These are phyloP conservation scores for Phalaenopsis hybrid DNA, from an alignment of 116 monocot species.

Conservation along the genomic window DNA sequence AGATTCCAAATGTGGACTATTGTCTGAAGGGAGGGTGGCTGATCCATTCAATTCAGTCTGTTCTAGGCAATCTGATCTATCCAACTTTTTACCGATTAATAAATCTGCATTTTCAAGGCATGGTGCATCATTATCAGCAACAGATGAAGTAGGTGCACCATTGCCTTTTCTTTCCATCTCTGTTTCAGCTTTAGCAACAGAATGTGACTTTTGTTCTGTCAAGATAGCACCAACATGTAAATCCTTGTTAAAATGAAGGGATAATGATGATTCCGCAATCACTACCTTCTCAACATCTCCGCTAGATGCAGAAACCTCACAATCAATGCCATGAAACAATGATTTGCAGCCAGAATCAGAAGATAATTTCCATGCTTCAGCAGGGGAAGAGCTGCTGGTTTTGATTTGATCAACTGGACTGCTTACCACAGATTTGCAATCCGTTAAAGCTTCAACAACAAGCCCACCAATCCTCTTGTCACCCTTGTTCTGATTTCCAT, in stretches of 20 bases:
- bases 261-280: slow-evolving; percentile 9
- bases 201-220: background rate
- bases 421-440: slow-evolving; percentile 2
- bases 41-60: slow-evolving; percentile 8
- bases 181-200: background rate
- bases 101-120: slow-evolving; percentile 11
- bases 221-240: no score
- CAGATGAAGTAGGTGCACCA: slow-evolving; percentile 4
- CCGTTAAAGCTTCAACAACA: background rate
- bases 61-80: slow-evolving; percentile 7
- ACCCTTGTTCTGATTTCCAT: slow-evolving; percentile 5
- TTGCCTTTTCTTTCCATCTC: slow-evolving; percentile 5
- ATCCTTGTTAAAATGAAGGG: background rate
- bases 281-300: slow-evolving; percentile 13
- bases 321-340: slow-evolving; percentile 2
- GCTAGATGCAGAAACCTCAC: background rate
- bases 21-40: background rate
- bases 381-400: background rate
- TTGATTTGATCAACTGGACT: slow-evolving; percentile 9
- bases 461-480: background rate
- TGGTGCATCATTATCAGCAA: slow-evolving; percentile 1
- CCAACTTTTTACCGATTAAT: slow-evolving; percentile 8
- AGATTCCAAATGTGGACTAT: slow-evolving; percentile 1
- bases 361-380: slow-evolving; percentile 4
- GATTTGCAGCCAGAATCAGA: slow-evolving; percentile 1